Base-by-base conservation (phyloP, 371 early-diverging fungal species). In the Actinomucor elegans region DNA sequence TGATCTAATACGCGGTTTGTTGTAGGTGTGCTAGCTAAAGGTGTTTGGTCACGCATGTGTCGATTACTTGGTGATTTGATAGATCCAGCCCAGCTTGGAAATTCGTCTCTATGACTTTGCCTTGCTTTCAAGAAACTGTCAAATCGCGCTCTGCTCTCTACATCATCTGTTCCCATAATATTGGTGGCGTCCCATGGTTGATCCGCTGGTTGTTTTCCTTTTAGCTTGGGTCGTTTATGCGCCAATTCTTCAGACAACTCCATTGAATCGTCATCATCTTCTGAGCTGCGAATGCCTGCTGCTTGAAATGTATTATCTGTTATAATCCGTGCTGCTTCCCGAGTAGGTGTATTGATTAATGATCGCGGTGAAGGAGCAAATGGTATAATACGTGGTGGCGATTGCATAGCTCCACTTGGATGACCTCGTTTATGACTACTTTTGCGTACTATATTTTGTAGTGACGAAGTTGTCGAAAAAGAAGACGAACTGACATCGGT, bases 351-450 rank as follows among this genome's bases (percentile, higher is more conserved):
- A 14, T 52, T 50, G 6, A 59, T 32, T 32, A 73, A 40, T 7
- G 47, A 46, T 0, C 49, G 48, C 5, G 60, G 57, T 24, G 73
- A 45, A 5, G 54, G 18, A 1, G 59, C 55, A 61, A 71, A 74
- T n/a, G 69, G 68, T 12, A 71, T 57, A 0, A 68, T 77, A 24
- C 60, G 66, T 15, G 77, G 77, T 23, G 77, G 74, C 12, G 77
- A 77, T 14, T 14, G 29, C 11, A 36, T 23, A 26, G 7, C 15
- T 26, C 4, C n/a, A 5, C 28, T 36, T n/a, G n/a, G n/a, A n/a
- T n/a, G n/a, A n/a, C n/a, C n/a, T n/a, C n/a, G n/a, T n/a, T n/a
- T n/a, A n/a, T n/a, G n/a, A n/a, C n/a, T n/a, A n/a, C n/a, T n/a
- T n/a, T n/a, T n/a, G n/a, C n/a, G n/a, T n/a, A n/a, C n/a, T n/a